Percentiles rank a stretch among this genome's conserved stretches.
Conservation (phyloP, 2,329 filamentous ascomycete species). For the Lasiodiplodia citricola region DNA sequence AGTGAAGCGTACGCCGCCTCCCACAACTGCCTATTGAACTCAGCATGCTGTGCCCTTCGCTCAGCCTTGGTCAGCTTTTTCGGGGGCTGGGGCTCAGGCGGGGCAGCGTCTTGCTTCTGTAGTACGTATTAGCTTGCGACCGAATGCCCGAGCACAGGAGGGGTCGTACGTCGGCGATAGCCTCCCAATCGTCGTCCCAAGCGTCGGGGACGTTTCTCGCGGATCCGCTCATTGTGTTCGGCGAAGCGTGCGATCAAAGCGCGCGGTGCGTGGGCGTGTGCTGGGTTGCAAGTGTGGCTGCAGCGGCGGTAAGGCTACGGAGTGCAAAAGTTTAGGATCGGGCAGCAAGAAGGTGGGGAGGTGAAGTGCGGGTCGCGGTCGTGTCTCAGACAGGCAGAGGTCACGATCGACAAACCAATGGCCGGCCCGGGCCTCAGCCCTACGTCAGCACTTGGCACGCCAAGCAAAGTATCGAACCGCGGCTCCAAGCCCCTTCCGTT, state of each 20-base stretch:
- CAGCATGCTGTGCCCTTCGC: conserved; percentile 77
- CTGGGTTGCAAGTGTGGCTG: background rate
- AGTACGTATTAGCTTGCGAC: conserved; percentile 27
- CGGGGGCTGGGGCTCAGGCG: conserved; percentile 44
- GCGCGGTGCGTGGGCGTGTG: background rate
- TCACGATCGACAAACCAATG: conserved; percentile 15
- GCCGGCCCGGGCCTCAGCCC: conserved; percentile 21
- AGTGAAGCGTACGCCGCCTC: conserved; percentile 73
- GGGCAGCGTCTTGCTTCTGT: conserved; percentile 44
- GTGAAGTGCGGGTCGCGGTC: conserved; percentile 20
- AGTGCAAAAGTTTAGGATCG: background rate
- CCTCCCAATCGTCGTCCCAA: conserved; percentile 93
- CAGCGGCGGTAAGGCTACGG: background rate
- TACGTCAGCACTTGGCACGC: conserved; percentile 10
- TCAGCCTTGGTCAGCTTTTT: conserved; percentile 73
- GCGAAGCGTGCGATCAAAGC: background rate
- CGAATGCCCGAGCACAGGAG: conserved; percentile 1
- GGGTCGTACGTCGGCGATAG: conserved; percentile 69
- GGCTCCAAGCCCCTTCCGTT: conserved; percentile 12
- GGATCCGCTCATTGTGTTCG: conserved; percentile 1
- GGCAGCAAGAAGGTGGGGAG: conserved; percentile 1
- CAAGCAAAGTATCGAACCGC: conserved; percentile 14
- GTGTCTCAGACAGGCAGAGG: conserved; percentile 13
- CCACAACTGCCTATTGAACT: conserved; percentile 87
- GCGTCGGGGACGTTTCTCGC: conserved; percentile 52